These are phyloP conservation scores for Gomphus bonarii DNA, from an alignment of 1,284 basidiomycete genomes.

Conservation along the genomic window DNA sequence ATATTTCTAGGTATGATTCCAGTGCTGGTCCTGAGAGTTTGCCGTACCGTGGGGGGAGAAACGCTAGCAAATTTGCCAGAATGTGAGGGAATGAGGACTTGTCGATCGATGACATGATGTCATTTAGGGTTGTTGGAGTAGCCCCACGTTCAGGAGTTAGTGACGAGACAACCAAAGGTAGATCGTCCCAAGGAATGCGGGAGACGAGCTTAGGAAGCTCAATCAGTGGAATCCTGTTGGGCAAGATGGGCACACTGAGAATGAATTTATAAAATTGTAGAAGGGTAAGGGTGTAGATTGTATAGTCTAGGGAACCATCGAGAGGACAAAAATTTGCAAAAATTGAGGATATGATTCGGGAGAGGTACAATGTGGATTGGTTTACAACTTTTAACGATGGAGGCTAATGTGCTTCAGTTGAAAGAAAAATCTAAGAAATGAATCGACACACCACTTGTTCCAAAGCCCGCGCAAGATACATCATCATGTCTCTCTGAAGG, in stretches of 20 bases:
- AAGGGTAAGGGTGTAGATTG: constrained; percentile 14
- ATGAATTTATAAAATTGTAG: constrained; percentile 35
- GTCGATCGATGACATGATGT: constrained; percentile 12
- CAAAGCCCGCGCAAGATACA: constrained; percentile 23
- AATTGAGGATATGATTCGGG: neutral
- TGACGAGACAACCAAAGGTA: constrained; percentile 14
- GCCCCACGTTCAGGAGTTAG: constrained; percentile 9
- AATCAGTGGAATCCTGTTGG: constrained; percentile 52
- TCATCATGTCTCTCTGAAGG: constrained; percentile 23
- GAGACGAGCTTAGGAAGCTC: constrained; percentile 35
- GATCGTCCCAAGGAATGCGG: constrained; percentile 27
- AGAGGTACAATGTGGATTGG: neutral
- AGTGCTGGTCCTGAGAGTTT: constrained; percentile 35
- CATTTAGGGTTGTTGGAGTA: constrained; percentile 14
- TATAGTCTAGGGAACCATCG: neutral
- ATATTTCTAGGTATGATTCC: constrained; percentile 43
- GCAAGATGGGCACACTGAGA: constrained; percentile 53
- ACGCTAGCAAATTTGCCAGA: constrained; percentile 53
- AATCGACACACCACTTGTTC: constrained; percentile 19
- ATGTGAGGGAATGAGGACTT: constrained; percentile 40
- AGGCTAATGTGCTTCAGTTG: neutral
- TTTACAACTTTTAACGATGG: constrained; percentile 1
- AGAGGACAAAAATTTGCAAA: neutral
- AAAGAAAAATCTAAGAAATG: neutral
- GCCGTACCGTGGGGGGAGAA: constrained; percentile 46